These are phyloP conservation scores for Neurospora cerealis DNA, from an alignment of 495 filamentous ascomycete genomes.

Conservation along the genomic window DNA sequence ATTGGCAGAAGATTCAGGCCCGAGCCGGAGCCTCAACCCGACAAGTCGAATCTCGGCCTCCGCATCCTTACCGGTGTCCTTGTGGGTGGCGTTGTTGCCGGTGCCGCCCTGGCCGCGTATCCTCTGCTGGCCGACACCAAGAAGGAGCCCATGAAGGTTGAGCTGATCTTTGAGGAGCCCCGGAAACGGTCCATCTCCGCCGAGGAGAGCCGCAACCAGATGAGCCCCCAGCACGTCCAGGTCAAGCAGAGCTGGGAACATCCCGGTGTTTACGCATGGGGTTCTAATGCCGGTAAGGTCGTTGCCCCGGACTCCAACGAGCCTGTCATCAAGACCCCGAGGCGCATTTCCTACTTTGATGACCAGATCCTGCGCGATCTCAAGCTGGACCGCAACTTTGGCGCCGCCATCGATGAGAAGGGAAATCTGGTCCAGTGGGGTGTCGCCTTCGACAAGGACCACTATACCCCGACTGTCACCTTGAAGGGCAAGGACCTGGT, in stretches of 20 bases:
- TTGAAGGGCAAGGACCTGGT: slow-evolving; percentile 71
- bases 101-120: slow-evolving; percentile 20
- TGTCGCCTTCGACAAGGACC: slow-evolving; percentile 48
- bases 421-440: slow-evolving; percentile 95
- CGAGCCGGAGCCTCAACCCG: neutral
- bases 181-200: slow-evolving; percentile 42
- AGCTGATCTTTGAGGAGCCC: slow-evolving; percentile 51
- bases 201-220: slow-evolving; percentile 60
- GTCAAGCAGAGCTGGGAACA: slow-evolving; percentile 82
- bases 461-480: slow-evolving; percentile 51
- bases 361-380: slow-evolving; percentile 77
- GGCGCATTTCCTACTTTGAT: slow-evolving; percentile 74
- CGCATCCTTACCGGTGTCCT: slow-evolving; percentile 12
- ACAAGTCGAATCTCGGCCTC: neutral
- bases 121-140: neutral
- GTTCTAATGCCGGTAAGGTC: slow-evolving; percentile 75
- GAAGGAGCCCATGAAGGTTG: slow-evolving; percentile 17
- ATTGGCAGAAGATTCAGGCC: slow-evolving; percentile 10
- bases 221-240: slow-evolving; percentile 71
- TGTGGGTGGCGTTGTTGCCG: slow-evolving; percentile 15
- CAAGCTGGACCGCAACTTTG: slow-evolving; percentile 73
- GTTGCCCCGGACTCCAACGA: slow-evolving; percentile 78
- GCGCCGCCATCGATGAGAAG: slow-evolving; percentile 79
- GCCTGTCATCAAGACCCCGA: slow-evolving; percentile 62
- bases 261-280: slow-evolving; percentile 90